Conservation (phyloP, 192 early-diverging fungal species). For the Entophlyctis luteolus region DNA sequence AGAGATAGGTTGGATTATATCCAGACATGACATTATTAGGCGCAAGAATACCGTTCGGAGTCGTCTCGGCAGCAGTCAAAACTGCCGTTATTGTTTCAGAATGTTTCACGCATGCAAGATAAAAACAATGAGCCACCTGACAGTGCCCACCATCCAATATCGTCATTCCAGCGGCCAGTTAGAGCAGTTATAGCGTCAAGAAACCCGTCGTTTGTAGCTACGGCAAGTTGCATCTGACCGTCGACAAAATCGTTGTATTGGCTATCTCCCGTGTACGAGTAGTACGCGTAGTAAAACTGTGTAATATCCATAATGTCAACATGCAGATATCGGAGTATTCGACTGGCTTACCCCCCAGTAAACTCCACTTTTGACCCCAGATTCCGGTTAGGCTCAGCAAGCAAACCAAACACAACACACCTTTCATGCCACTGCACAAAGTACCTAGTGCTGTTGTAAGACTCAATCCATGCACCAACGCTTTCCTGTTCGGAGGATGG, state of each 20-base stretch:
- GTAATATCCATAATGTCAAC: background rate
- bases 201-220: conserved; percentile 11
- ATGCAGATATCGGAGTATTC: no score
- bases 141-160: conserved; percentile 13
- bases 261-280: conserved; percentile 12
- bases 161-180: conserved; percentile 25
- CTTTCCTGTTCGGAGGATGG: no score
- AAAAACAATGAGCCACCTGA: no score
- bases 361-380: no score
- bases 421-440: no score
- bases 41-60: conserved; percentile 36
- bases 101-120: no score
- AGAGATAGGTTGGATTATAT: conserved; percentile 12
- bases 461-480: conserved; percentile 10
- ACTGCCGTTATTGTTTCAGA: no score
- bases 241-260: background rate
- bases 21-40: background rate
- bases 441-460: background rate
- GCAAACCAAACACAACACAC: no score
- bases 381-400: no score
- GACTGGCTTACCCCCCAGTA: no score
- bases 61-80: conserved; percentile 37
- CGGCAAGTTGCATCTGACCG: background rate
- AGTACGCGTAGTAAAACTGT: no score
- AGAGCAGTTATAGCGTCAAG: conserved; percentile 11